phyloP scores from a whole-genome alignment of 371 early-diverging fungal genomes.

The Apophysomyces elegans region DNA sequence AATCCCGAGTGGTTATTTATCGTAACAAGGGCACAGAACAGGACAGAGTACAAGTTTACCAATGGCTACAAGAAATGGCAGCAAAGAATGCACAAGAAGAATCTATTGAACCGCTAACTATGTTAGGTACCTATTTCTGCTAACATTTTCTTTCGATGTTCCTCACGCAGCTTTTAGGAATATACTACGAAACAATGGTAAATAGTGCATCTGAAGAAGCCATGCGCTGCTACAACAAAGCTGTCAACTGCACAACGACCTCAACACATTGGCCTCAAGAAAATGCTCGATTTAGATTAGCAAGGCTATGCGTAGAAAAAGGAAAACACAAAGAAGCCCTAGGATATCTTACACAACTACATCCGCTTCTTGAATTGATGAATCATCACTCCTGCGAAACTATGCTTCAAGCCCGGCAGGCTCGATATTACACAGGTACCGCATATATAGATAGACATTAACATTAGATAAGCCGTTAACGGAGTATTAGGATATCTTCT shows the following conservation, averaged over 20 bases:
- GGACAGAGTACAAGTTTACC: constrained; percentile 1
- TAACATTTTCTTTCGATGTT: not conserved
- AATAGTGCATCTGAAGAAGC: constrained; percentile 3
- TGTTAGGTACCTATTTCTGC: constrained; percentile 15
- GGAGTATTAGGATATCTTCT: constrained; percentile 21
- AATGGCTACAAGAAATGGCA: constrained; percentile 22
- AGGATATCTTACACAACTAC: constrained; percentile 9
- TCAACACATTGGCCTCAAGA: constrained; percentile 28
- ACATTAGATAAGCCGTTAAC: not conserved
- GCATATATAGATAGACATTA: not conserved
- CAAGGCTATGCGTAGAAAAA: constrained; percentile 15
- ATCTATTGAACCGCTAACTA: constrained; percentile 20
- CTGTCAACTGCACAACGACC: constrained; percentile 14
- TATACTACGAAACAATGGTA: constrained; percentile 1
- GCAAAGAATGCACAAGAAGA: constrained; percentile 12
- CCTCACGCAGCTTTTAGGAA: not conserved
- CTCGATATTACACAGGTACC: constrained; percentile 25
- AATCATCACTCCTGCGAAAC: constrained; percentile 20
- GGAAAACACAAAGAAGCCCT: constrained; percentile 17
- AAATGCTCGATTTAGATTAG: constrained; percentile 26
- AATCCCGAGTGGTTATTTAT: constrained; percentile 18
- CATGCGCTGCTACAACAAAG: not conserved
- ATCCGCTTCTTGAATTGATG: constrained; percentile 12
- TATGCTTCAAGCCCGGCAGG: constrained; percentile 20
- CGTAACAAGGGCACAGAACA: constrained; percentile 11